Base-by-base conservation (phyloP, 2,329 filamentous ascomycete genomes). In the Pezicula rhizophila region DNA sequence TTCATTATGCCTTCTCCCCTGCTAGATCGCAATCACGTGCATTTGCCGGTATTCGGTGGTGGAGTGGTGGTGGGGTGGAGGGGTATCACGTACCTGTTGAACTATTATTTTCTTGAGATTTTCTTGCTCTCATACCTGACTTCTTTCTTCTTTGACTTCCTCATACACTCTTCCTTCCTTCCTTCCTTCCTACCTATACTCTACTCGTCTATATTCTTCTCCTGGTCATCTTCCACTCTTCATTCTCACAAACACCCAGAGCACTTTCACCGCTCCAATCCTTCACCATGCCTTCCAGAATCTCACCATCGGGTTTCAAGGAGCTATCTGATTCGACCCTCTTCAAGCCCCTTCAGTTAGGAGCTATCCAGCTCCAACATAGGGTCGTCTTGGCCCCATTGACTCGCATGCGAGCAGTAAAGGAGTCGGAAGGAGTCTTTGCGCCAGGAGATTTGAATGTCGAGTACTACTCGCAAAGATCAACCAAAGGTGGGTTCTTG, bases 381-480 rank as follows among this genome's bases (percentile, higher is more conserved):
- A 62, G 70, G 3, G 52, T 82, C 25, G 71, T 71, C 34, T 74
- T 82, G 70, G 72, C 77, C 0, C 77, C 78, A 2, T 63, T 82
- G 52, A 79, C 77, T 15, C 72, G 75, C 18, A 70, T 70, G 58
- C 72, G 75, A 42, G 68, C 74, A 40, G 74, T 75, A 3, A 46
- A 71, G 37, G 68, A 68, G 10, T 48, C 62, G 5, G 74, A 70
- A 57, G 70, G 74, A 17, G 64, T 71, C 55, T 78, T 73, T 64
- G 60, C 71, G 64, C 73, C 73, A n/a, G 57, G 64, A 53, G 60
- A 66, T 48, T 51, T 70, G 54, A 64, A 69, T 4, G 63, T 66
- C 14, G 69, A 75, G 42, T 73, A 79, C 64, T 79, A 79, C 60
- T 60, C 63, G 33, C 75, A 80, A 58, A 70, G 77, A n/a, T 72